Evolutionary conservation across 495 filamentous ascomycete genomes (phyloP).

Genomic region (Lasiosphaeriaceae sp.): DNA sequence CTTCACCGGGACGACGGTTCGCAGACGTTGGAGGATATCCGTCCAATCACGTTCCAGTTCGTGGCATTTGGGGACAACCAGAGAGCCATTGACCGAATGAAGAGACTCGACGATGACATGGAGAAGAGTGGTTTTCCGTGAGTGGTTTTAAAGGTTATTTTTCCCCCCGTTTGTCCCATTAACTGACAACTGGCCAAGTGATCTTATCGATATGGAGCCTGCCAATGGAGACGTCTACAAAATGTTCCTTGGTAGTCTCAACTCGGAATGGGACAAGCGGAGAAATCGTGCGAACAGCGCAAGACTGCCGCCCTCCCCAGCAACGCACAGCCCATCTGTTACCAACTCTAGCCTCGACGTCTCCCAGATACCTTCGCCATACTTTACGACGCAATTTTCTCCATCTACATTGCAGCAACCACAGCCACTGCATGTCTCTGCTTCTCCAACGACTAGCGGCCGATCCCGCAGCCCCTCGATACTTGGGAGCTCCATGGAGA

Average conservation of each 20-base stretch:
- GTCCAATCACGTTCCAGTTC: constrained; percentile 31
- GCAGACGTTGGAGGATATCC: constrained; percentile 16
- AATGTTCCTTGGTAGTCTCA: constrained; percentile 36
- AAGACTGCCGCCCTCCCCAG: too few species aligned
- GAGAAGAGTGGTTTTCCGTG: constrained; percentile 9
- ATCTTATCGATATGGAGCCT: constrained; percentile 35
- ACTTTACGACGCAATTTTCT: too few species aligned
- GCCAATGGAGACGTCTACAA: constrained; percentile 27
- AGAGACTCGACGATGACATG: constrained; percentile 28
- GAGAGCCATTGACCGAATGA: constrained; percentile 20
- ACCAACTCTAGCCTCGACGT: too few species aligned
- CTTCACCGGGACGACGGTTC: neutral
- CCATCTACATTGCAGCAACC: too few species aligned
- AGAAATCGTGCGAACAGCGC: neutral
- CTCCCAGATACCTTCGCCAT: too few species aligned
- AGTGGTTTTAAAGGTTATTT: neutral
- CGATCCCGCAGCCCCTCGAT: too few species aligned
- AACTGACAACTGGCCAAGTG: constrained; percentile 7
- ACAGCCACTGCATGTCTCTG: too few species aligned
- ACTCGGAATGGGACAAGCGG: constrained; percentile 9
- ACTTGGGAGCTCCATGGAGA: too few species aligned
- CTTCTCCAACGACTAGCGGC: too few species aligned
- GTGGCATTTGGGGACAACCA: constrained; percentile 30
- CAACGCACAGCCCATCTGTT: too few species aligned
- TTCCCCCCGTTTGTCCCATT: neutral